Conservation (phyloP, 768 basidiomycete genomes). For the Lactifluus hygrophoroides region DNA sequence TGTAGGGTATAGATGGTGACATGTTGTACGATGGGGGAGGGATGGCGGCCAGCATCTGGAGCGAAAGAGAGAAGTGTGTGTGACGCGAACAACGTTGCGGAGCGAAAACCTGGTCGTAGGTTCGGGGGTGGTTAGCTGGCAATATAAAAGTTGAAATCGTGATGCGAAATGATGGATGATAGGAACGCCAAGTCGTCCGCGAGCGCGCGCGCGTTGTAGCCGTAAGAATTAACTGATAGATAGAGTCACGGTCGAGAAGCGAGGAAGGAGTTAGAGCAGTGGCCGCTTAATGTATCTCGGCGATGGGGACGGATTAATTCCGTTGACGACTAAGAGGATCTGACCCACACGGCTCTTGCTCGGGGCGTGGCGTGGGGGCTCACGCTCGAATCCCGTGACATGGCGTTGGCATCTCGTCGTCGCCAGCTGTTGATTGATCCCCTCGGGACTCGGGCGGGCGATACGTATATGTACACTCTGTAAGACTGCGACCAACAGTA, state of each 20-base stretch:
- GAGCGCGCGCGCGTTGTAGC: neutral
- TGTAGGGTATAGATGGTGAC: conserved; percentile 7
- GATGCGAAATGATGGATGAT: neutral
- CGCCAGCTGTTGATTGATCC: neutral
- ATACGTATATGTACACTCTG: neutral
- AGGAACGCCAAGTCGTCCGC: neutral
- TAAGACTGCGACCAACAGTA: too few species aligned
- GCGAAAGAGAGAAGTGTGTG: neutral
- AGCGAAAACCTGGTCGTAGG: neutral
- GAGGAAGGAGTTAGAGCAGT: neutral
- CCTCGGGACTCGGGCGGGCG: neutral
- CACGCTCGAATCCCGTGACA: conserved; percentile 7
- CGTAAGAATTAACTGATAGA: neutral
- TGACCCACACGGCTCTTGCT: too few species aligned
- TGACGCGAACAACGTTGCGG: neutral
- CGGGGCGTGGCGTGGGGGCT: neutral
- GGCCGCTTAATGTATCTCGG: neutral
- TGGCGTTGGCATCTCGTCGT: neutral
- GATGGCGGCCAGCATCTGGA: conserved; percentile 13
- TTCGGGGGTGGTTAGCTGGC: neutral
- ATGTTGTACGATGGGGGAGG: conserved; percentile 10
- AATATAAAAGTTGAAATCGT: neutral
- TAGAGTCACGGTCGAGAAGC: too few species aligned
- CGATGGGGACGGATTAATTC: neutral
- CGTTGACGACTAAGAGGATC: neutral